A percentile compares a stretch with the other conserved stretches of the same genome.
These are phyloP conservation scores for Penicillium capsulatum DNA, from an alignment of 2,329 filamentous ascomycete genomes.

Conservation along the genomic window DNA sequence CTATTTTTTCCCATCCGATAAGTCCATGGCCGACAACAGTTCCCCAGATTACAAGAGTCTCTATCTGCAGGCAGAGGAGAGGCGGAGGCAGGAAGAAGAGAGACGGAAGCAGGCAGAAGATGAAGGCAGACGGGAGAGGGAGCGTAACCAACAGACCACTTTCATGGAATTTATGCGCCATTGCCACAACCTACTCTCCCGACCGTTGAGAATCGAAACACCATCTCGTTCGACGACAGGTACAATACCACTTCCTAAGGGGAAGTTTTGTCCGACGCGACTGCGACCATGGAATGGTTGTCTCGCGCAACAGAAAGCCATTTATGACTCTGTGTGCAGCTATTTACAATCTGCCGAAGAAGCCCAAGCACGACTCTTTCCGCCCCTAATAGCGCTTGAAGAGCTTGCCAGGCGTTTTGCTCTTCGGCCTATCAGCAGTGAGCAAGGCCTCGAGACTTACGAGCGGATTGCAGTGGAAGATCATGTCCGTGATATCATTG, in stretches of 20 bases:
- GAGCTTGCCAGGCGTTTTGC: conserved; percentile 13
- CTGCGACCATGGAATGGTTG: conserved; percentile 23
- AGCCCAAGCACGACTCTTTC: conserved; percentile 9
- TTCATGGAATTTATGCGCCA: conserved; percentile 13
- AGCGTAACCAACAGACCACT: conserved; percentile 7
- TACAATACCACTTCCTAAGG: conserved; percentile 19
- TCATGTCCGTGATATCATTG: conserved; percentile 24
- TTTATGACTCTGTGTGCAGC: background rate
- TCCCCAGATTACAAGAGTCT: conserved; percentile 10
- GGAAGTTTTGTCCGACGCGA: conserved; percentile 24
- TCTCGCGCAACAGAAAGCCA: conserved; percentile 1
- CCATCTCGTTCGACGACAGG: conserved; percentile 23
- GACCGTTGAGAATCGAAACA: conserved; percentile 19
- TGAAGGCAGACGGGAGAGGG: background rate
- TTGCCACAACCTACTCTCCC: conserved; percentile 22
- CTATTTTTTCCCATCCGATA: too few relatives aligned
- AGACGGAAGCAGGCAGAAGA: conserved; percentile 1
- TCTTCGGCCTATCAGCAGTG: conserved; percentile 19
- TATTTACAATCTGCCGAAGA: background rate
- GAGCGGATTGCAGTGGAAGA: conserved; percentile 13
- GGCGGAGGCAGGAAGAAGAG: conserved; percentile 4
- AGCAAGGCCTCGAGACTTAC: conserved; percentile 15
- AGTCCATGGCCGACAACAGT: conserved; percentile 11
- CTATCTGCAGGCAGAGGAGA: conserved; percentile 4
- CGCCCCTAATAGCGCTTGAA: conserved; percentile 13